Evolutionary conservation across 2,329 filamentous ascomycete species (phyloP).

Genomic region (Daldinia eschscholtzii): DNA sequence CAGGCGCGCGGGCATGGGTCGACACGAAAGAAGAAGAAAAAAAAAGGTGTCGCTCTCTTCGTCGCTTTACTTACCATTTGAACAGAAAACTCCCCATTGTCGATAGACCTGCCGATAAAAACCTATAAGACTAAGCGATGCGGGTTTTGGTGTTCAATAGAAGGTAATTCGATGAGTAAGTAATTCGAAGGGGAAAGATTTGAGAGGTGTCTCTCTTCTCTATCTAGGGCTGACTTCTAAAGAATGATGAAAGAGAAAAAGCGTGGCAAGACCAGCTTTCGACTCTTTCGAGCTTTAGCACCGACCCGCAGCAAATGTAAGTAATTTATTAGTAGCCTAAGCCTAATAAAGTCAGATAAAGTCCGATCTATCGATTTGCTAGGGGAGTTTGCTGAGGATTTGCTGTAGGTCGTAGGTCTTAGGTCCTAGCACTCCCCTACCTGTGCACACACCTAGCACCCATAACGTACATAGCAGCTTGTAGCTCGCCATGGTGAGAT

Average conservation of each 20-base stretch:
- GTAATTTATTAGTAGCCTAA: slow-evolving; percentile 20
- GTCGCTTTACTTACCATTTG: slow-evolving; percentile 70
- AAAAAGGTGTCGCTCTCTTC: not conserved
- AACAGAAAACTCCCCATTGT: slow-evolving; percentile 77
- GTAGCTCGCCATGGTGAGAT: slow-evolving; percentile 2
- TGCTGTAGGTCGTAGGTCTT: no score
- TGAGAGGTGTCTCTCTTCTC: not conserved
- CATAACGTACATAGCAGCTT: not conserved
- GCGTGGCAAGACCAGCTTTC: slow-evolving; percentile 7
- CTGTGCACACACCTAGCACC: not conserved
- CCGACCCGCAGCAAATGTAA: slow-evolving; percentile 15
- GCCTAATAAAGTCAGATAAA: slow-evolving; percentile 15
- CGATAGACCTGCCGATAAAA: not conserved
- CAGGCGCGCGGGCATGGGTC: not conserved
- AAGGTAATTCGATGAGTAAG: slow-evolving; percentile 7
- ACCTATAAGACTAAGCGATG: slow-evolving; percentile 24
- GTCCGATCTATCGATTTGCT: slow-evolving; percentile 24
- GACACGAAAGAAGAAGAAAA: slow-evolving; percentile 4
- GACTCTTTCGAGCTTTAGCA: slow-evolving; percentile 15
- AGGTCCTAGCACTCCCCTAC: slow-evolving; percentile 2
- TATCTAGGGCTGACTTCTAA: slow-evolving; percentile 8
- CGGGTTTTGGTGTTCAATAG: slow-evolving; percentile 13
- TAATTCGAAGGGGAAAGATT: slow-evolving; percentile 14
- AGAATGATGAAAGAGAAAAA: slow-evolving; percentile 24
- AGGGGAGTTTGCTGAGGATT: not conserved